These are phyloP conservation scores for Neurospora sp. DNA, from an alignment of 495 filamentous ascomycete genomes.

Conservation along the genomic window DNA sequence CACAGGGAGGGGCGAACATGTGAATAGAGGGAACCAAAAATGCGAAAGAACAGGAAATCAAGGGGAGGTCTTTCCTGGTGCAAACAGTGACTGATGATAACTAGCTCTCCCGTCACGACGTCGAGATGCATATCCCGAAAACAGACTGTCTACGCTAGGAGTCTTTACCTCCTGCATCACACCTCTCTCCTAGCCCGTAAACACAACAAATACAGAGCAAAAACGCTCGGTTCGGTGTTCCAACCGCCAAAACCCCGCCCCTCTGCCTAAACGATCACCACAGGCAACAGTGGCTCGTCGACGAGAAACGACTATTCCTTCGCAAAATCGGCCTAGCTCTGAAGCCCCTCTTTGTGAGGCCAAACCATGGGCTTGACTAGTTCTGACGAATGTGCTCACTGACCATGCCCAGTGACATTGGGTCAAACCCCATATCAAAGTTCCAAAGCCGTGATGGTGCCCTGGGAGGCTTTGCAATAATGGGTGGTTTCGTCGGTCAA, in stretches of 20 bases:
- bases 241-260: not conserved
- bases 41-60: not conserved
- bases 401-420: not conserved
- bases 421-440: not conserved
- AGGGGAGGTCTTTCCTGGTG: not conserved
- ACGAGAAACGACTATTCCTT: not conserved
- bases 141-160: not conserved
- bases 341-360: slow-evolving; percentile 1
- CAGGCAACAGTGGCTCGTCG: not conserved
- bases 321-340: slow-evolving; percentile 5
- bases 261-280: not conserved
- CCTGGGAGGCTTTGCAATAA: not conserved
- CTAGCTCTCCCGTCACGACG: not conserved
- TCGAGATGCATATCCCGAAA: not conserved
- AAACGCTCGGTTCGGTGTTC: not conserved
- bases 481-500: not conserved
- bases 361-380: not conserved
- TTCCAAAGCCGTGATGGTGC: not conserved
- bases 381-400: not conserved
- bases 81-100: not conserved
- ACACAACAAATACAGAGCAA: not conserved
- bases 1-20: not conserved
- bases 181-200: not conserved
- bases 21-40: not conserved
- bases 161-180: not conserved